phyloP scores from a whole-genome alignment of 257 asterid genomes.

The Solanum virginianum region DNA sequence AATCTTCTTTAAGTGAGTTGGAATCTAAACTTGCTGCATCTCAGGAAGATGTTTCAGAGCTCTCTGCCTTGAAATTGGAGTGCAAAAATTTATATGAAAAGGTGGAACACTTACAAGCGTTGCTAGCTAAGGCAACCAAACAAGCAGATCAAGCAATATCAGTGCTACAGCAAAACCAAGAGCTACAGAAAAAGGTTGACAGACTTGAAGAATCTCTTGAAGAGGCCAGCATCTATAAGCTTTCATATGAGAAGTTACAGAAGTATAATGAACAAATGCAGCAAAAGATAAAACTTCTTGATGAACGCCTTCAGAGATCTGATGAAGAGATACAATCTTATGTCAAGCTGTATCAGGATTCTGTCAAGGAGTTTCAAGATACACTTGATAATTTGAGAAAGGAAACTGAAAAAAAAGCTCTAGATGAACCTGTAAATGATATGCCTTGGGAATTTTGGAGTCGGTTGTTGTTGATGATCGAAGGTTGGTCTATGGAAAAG shows the following conservation, averaged over 20 bases:
- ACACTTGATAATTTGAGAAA: slow-evolving; percentile 53
- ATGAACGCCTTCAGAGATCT: slow-evolving; percentile 72
- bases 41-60: slow-evolving; percentile 49
- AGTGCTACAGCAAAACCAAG: slow-evolving; percentile 82
- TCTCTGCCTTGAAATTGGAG: slow-evolving; percentile 51
- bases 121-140: slow-evolving; percentile 58
- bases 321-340: slow-evolving; percentile 74
- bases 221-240: slow-evolving; percentile 58
- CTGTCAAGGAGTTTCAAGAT: slow-evolving; percentile 86
- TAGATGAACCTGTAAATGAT: slow-evolving; percentile 34
- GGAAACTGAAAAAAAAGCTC: slow-evolving; percentile 42
- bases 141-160: slow-evolving; percentile 67
- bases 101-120: slow-evolving; percentile 58
- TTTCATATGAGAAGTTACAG: slow-evolving; percentile 76
- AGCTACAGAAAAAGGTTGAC: slow-evolving; percentile 71
- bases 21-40: slow-evolving; percentile 64
- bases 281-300: slow-evolving; percentile 66
- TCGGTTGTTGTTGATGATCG: slow-evolving; percentile 66
- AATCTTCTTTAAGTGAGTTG: slow-evolving; percentile 55
- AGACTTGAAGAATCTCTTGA: slow-evolving; percentile 71
- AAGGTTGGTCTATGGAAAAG: slow-evolving; percentile 89
- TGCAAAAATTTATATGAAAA: slow-evolving; percentile 55
- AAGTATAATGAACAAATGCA: slow-evolving; percentile 67
- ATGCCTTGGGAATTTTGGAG: slow-evolving; percentile 84
- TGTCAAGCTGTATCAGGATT: slow-evolving; percentile 67